Base-by-base conservation (phyloP, 495 filamentous ascomycete species). In the Talaromyces proteolyticus region DNA sequence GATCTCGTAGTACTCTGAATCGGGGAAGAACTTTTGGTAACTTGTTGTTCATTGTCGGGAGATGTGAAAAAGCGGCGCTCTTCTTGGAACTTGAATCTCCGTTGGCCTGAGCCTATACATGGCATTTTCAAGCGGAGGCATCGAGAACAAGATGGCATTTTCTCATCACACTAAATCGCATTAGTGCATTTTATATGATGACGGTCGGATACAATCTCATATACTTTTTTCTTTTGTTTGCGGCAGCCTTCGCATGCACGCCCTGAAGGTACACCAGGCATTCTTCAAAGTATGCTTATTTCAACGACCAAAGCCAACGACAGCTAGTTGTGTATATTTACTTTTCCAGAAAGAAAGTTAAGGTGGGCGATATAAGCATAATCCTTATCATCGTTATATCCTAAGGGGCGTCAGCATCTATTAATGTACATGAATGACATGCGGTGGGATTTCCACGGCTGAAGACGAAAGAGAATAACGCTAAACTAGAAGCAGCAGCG, bases 221-320 rank as follows among this genome's bases (percentile, higher is more conserved):
- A 20, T 57, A 77, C 76, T 67, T 77, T 77, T 59, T 80, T 78
- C 64, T 77, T 80, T 48, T 70, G 68, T 44, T 70, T 68, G 23
- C 75, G 72, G 55, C 75, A 80, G 6, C 57, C 67, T 23, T 77
- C 69, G 50, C 76, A 80, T 20, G 68, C 73, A 50, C 66, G 65
- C 23, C 72, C 67, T 4, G 69, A 66, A 8, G 72, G 72, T 12
- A 78, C 75, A 6, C 76, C 75, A 0, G 75, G 74, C 76, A 80
- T 80, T 37, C 37, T 38, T 17, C 6, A 41, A 41, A 41, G 38
- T 10, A 7, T 10, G 38, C 8, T 7, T 17, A 36, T 36, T 6
- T n/a, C 19, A 23, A 42, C 37, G 6, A n/a, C n/a, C n/a, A n/a
- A n/a, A n/a, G n/a, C n/a, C n/a, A n/a, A n/a, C n/a, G n/a, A n/a